These are phyloP conservation scores for Casuarina equisetifolia DNA, from an alignment of 306 rosid genomes.

Conservation along the genomic window DNA sequence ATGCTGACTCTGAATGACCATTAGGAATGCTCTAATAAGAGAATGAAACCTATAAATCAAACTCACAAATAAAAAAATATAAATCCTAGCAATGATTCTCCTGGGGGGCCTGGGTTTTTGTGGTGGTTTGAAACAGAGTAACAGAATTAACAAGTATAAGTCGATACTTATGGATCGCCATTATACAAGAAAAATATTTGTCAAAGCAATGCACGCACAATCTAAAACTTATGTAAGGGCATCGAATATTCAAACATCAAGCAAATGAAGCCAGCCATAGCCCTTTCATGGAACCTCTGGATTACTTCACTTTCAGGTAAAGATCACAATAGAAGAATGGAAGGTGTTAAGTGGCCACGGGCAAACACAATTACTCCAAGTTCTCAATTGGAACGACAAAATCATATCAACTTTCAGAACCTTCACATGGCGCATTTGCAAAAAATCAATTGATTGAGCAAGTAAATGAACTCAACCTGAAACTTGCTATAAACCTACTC, in stretches of 20 bases:
- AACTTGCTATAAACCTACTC: neutral
- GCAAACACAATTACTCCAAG: neutral
- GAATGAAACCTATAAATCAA: too few species aligned
- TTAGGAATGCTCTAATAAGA: too few species aligned
- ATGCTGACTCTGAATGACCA: neutral
- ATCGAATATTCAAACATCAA: neutral
- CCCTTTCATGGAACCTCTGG: neutral
- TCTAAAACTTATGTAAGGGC: neutral
- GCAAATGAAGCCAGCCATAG: neutral
- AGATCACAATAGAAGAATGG: neutral
- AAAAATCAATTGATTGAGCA: constrained; percentile 6
- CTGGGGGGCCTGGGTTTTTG: too few species aligned
- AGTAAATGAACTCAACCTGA: constrained; percentile 12
- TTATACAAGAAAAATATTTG: neutral
- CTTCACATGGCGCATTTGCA: constrained; percentile 5
- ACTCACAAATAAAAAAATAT: too few species aligned
- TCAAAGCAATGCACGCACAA: neutral
- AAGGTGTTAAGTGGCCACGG: neutral
- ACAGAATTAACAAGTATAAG: neutral
- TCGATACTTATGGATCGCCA: neutral
- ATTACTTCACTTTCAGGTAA: neutral
- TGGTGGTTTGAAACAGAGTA: neutral
- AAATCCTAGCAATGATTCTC: too few species aligned
- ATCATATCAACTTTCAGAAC: neutral
- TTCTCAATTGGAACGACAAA: neutral